Base-by-base conservation (phyloP, 805 yeast genomes). In the Grigorovia humatica region DNA sequence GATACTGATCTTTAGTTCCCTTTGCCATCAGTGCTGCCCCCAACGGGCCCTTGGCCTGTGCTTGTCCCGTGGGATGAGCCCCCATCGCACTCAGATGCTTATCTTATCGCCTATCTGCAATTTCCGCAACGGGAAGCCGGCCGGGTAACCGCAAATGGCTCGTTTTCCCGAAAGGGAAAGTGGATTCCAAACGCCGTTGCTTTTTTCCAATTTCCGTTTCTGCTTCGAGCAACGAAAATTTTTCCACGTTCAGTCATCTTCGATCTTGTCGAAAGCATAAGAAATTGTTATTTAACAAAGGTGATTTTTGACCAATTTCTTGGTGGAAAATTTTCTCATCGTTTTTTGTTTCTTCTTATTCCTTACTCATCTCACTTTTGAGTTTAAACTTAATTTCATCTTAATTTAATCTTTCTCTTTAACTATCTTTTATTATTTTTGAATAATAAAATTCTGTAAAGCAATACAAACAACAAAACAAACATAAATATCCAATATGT, bases 401-500 rank as follows among this genome's bases (percentile, higher is more conserved):
- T 32, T 11, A 32, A 11, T 8, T 32, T 32, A 32, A 32, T 32
- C 15, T 32, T 3, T 32, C 11, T 32, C 15, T 11, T 13, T 32
- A 11, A 11, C 5, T 11, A 11, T 32, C 17, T 13, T 38, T 15
- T n/a, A 13, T 15, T 38, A 38, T 13, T 38, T 38, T 15, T 15
- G 15, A 38, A 15, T 38, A 15, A 38, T 15, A 38, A 38, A 15
- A 23, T 23, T 15, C 42, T 15, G 3, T n/a, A n/a, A n/a, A n/a
- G n/a, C 12, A 13, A 13, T 15, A 38, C 46, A 30, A 44, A 9
- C 38, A 9, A 38, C 13, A 23, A 19, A 5, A 30, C 27, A 30
- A 17, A 44, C 7, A 13, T 8, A 27, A 18, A 44, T n/a, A 29
- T 38, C 19, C 17, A 43, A 13, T 29, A 93, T 93, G 99, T 93